Percentiles rank a stretch among this genome's conserved stretches.
These are phyloP conservation scores for Leccinum fibrillosum DNA, from an alignment of 768 basidiomycete genomes.

Conservation along the genomic window DNA sequence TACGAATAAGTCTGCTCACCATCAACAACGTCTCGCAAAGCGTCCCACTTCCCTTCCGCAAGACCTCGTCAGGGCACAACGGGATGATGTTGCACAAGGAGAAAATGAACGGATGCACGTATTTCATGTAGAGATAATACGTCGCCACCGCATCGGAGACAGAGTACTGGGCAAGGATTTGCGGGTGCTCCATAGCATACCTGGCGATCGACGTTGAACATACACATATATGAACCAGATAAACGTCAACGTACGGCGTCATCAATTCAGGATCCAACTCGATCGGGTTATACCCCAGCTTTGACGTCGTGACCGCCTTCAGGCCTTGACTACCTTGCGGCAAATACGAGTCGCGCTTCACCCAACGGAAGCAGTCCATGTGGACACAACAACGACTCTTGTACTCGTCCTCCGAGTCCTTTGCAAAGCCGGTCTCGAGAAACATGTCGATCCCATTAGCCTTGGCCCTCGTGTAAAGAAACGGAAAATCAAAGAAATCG, in stretches of 20 bases:
- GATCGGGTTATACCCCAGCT: constrained; percentile 94
- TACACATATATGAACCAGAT: neutral
- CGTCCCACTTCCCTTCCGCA: constrained; percentile 94
- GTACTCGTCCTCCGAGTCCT: constrained; percentile 91
- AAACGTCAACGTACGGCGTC: constrained; percentile 76
- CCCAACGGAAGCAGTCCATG: constrained; percentile 99
- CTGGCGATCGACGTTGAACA: constrained; percentile 37
- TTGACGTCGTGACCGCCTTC: constrained; percentile 95
- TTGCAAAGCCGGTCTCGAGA: constrained; percentile 87
- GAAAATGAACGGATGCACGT: constrained; percentile 99
- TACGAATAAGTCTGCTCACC: constrained; percentile 48
- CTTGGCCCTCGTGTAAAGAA: constrained; percentile 81
- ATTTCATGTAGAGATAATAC: constrained; percentile 99
- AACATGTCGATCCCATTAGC: constrained; percentile 96
- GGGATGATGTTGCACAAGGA: constrained; percentile 99
- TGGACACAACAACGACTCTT: constrained; percentile 91
- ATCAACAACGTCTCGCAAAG: constrained; percentile 97
- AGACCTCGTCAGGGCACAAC: constrained; percentile 91
- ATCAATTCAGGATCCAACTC: constrained; percentile 98
- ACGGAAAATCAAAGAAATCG: constrained; percentile 99
- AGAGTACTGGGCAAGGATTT: constrained; percentile 92
- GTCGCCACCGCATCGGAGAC: constrained; percentile 99
- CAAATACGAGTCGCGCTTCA: constrained; percentile 97
- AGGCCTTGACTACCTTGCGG: constrained; percentile 98
- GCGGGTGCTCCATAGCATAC: constrained; percentile 95